Conservation (phyloP, 805 yeast species). For the Sugiyamaella chiloensis region DNA sequence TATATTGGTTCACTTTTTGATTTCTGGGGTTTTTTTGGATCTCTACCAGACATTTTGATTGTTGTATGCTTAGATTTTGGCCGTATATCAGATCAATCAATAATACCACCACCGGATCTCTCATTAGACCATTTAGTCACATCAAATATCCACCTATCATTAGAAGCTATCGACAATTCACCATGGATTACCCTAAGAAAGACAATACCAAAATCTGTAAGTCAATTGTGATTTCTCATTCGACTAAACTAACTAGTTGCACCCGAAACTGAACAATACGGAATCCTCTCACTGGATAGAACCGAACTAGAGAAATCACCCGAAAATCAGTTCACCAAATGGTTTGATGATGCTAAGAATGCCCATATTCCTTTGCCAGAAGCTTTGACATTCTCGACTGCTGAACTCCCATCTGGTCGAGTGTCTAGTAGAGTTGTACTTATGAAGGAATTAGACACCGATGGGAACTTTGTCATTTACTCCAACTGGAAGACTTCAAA, state of each 20-base stretch:
- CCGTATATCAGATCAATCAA: too few relatives aligned
- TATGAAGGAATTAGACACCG: slow-evolving; percentile 81
- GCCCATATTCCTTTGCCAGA: slow-evolving; percentile 69
- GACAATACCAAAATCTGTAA: slow-evolving; percentile 1
- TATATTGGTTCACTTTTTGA: too few relatives aligned
- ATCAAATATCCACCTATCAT: background rate
- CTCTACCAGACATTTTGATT: too few relatives aligned
- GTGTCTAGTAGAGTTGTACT: slow-evolving; percentile 81
- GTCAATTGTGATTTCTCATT: background rate
- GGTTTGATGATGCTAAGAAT: slow-evolving; percentile 77
- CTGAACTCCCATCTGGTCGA: slow-evolving; percentile 83
- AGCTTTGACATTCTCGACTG: slow-evolving; percentile 82
- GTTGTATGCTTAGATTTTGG: too few relatives aligned
- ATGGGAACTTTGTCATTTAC: slow-evolving; percentile 75
- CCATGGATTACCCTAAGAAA: slow-evolving; percentile 1
- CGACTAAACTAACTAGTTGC: slow-evolving; percentile 44
- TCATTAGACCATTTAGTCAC: too few relatives aligned
- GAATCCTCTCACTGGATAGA: slow-evolving; percentile 58
- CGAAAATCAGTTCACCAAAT: slow-evolving; percentile 68
- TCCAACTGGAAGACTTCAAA: slow-evolving; percentile 90
- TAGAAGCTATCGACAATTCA: background rate
- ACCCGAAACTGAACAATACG: slow-evolving; percentile 85
- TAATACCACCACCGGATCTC: too few relatives aligned
- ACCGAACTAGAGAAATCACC: slow-evolving; percentile 57
- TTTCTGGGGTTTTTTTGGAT: too few relatives aligned